Base-by-base conservation (phyloP, 805 yeast genomes). In the Kregervanrija fluxuum region DNA sequence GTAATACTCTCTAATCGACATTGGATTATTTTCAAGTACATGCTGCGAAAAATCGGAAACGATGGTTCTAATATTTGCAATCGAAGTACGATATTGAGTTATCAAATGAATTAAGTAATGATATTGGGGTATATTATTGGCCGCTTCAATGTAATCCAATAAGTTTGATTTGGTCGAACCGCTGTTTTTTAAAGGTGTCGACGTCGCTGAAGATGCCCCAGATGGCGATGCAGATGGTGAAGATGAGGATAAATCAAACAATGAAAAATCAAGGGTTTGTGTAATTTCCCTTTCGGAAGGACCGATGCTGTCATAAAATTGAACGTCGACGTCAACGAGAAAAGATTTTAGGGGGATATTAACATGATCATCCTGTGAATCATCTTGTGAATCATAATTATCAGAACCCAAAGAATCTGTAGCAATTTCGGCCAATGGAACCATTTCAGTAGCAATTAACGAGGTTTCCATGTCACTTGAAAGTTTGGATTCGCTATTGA, bases 401-500 rank as follows among this genome's bases (percentile, higher is more conserved):
- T 55, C 56, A 33, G 48, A 48, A 17, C 47, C 56, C 0, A 50
- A 48, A 2, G 54, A 50, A 15, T 52, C 56, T 17, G 46, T 44
- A 1, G 62, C 53, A 11, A 59, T 59, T 42, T 61, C 65, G 1
- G 66, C 63, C 30, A 61, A 45, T 8, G 66, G 65, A 10, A 61
- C 46, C 38, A 55, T 51, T 44, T 59, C 64, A 1, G 64, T 55
- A 14, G 54, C 56, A 16, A 59, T 33, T 12, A 46, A 45, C 9
- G 53, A 50, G 2, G 38, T 33, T 15, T 50, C 53, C 37, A 39
- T 31, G 4, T 41, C 47, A 14, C 50, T 49, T 2, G 39, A 37
- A 32, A 22, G 28, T 22, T 22, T 22, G 28, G 28, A 22, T 22
- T 22, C 28, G 28, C 6, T 22, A 22, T 5, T 22, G 6, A 22